phyloP scores from a whole-genome alignment of 1,284 basidiomycete species.

The Tylopilus orsonianus region DNA sequence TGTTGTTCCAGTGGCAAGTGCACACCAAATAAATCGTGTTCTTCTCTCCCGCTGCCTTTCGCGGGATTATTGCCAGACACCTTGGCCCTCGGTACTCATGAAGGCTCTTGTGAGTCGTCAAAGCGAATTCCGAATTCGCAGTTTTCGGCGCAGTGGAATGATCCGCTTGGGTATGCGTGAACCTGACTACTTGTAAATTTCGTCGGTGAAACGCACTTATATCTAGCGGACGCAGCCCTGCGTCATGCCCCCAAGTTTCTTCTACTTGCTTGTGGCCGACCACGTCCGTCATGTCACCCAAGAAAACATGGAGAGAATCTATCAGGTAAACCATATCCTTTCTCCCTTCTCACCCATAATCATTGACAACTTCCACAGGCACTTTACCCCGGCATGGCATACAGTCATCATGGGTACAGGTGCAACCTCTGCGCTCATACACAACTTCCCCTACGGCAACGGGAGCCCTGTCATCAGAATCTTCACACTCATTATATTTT shows the following conservation, averaged over 20 bases:
- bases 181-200: too few relatives aligned
- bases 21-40: too few relatives aligned
- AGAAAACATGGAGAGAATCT: conserved; percentile 31
- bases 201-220: conserved; percentile 7
- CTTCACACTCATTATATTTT: conserved; percentile 45
- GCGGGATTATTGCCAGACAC: background rate
- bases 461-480: conserved; percentile 33
- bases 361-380: conserved; percentile 26
- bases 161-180: too few relatives aligned
- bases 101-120: background rate
- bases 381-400: conserved; percentile 48
- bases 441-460: conserved; percentile 42
- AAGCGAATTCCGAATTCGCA: conserved; percentile 23
- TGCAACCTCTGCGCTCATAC: conserved; percentile 39
- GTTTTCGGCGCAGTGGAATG: background rate
- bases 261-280: background rate
- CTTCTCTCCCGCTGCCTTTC: background rate
- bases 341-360: background rate
- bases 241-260: background rate
- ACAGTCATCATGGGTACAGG: conserved; percentile 48
- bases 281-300: conserved; percentile 20
- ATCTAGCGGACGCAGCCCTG: background rate
- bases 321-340: conserved; percentile 15
- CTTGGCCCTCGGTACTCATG: background rate
- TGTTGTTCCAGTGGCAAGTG: too few relatives aligned